Conservation (phyloP, 495 filamentous ascomycete species). For the Penicillium riverlandense region DNA sequence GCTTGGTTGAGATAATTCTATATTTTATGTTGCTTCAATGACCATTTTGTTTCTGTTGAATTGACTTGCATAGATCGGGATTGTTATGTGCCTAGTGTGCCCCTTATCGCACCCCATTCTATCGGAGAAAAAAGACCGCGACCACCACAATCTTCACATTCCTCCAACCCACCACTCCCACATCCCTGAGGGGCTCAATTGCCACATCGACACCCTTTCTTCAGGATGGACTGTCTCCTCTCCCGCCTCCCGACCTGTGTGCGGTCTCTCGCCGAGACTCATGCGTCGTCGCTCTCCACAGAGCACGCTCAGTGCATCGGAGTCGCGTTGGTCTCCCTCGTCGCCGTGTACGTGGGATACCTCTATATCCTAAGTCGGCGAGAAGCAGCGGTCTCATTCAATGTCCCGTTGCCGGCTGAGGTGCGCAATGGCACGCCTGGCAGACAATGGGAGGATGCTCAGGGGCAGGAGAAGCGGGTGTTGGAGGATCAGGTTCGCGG, state of each 20-base stretch:
- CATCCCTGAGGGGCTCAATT: slow-evolving; percentile 8
- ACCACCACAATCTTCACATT: slow-evolving; percentile 1
- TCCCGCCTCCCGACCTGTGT: slow-evolving; percentile 19
- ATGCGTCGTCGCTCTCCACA: slow-evolving; percentile 4
- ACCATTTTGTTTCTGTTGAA: background rate
- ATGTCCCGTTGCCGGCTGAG: slow-evolving; percentile 52
- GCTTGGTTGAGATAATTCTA: no score
- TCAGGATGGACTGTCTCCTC: slow-evolving; percentile 24
- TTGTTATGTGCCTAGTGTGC: background rate
- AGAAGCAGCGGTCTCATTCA: slow-evolving; percentile 50
- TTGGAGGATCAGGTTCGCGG: slow-evolving; percentile 35
- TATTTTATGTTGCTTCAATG: no score
- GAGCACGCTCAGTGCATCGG: slow-evolving; percentile 17
- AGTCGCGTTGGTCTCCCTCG: slow-evolving; percentile 26
- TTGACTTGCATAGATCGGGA: background rate
- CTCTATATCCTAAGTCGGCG: slow-evolving; percentile 22
- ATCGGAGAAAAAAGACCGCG: slow-evolving; percentile 9
- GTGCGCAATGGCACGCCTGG: slow-evolving; percentile 46
- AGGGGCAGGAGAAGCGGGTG: slow-evolving; percentile 36
- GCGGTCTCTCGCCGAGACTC: slow-evolving; percentile 13
- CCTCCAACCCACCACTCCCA: slow-evolving; percentile 1
- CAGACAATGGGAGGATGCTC: slow-evolving; percentile 52
- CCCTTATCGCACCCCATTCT: slow-evolving; percentile 3
- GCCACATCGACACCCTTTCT: slow-evolving; percentile 1
- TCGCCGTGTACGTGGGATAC: slow-evolving; percentile 30